Percentiles rank a stretch among this genome's conserved stretches.
These are phyloP conservation scores for Lactuca saligna DNA, from an alignment of 129 eudicot species.

Conservation along the genomic window DNA sequence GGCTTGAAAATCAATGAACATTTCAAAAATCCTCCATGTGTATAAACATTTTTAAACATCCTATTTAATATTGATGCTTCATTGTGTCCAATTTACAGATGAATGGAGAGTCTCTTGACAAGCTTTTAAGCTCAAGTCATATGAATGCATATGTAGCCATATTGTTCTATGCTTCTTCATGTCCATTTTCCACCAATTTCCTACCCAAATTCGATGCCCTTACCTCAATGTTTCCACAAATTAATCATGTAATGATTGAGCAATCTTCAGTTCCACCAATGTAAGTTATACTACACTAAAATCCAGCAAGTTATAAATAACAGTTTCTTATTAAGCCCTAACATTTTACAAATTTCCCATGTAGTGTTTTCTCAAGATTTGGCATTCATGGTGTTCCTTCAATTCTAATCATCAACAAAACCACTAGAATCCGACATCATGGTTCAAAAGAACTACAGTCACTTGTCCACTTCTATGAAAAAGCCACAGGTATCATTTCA, in stretches of 20 bases:
- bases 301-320: not conserved
- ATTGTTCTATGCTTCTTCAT: slow-evolving; percentile 77
- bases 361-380: slow-evolving; percentile 72
- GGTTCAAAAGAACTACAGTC: slow-evolving; percentile 66
- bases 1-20: too few relatives aligned
- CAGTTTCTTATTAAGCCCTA: not conserved
- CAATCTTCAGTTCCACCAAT: slow-evolving; percentile 68
- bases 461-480: slow-evolving; percentile 52
- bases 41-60: not conserved
- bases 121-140: slow-evolving; percentile 43
- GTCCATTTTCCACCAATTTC: slow-evolving; percentile 59
- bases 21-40: slow-evolving; percentile 5
- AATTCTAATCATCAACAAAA: slow-evolving; percentile 51
- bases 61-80: not conserved
- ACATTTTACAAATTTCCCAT: slow-evolving; percentile 2
- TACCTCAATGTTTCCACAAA: slow-evolving; percentile 71
- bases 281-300: slow-evolving; percentile 35
- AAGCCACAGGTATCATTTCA: slow-evolving; percentile 51
- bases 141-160: slow-evolving; percentile 42
- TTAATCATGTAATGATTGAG: slow-evolving; percentile 61
- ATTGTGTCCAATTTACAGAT: slow-evolving; percentile 35
- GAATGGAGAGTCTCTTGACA: slow-evolving; percentile 59
- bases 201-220: slow-evolving; percentile 52
- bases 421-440: slow-evolving; percentile 44
- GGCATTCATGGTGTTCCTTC: slow-evolving; percentile 81